These are phyloP conservation scores for Vicia sativa DNA, from an alignment of 306 rosid species.

Conservation along the genomic window DNA sequence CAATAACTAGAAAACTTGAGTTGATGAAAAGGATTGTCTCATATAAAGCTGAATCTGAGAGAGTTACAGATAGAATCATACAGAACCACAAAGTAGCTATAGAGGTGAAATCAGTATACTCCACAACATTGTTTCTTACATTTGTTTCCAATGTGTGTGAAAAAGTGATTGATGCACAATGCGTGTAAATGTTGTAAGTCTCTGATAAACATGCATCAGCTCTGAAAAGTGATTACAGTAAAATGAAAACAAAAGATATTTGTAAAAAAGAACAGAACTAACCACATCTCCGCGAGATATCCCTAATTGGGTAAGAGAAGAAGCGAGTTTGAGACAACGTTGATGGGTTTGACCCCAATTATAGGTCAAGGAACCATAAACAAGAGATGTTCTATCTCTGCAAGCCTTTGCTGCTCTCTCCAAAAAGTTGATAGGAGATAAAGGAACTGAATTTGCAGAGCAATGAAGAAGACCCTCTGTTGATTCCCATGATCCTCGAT, in stretches of 20 bases:
- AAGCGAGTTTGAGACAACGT: conserved; percentile 72
- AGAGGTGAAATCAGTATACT: too few species aligned
- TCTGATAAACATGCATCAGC: neutral
- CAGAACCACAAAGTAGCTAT: too few species aligned
- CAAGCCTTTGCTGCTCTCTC: conserved; percentile 76
- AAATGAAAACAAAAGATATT: neutral
- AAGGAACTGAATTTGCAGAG: conserved; percentile 66
- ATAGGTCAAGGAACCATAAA: conserved; percentile 56
- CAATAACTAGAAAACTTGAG: too few species aligned
- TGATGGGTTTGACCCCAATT: conserved; percentile 72
- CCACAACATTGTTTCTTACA: too few species aligned
- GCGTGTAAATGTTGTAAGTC: too few species aligned
- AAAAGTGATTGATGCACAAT: too few species aligned
- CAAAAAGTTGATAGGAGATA: conserved; percentile 74
- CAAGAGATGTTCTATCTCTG: conserved; percentile 58
- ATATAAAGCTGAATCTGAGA: too few species aligned
- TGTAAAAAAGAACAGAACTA: conserved; percentile 10
- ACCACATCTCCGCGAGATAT: conserved; percentile 82
- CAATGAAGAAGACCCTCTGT: conserved; percentile 65
- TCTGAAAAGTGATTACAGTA: neutral
- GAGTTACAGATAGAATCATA: too few species aligned
- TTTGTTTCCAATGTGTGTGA: too few species aligned
- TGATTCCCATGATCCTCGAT: conserved; percentile 58
- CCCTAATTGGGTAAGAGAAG: conserved; percentile 65
- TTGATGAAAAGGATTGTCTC: too few species aligned